Evolutionary conservation across 139 green algal genomes (phyloP), one percentile per base, ranked within the genome.

Genomic region (Ulvella scutata): DNA sequence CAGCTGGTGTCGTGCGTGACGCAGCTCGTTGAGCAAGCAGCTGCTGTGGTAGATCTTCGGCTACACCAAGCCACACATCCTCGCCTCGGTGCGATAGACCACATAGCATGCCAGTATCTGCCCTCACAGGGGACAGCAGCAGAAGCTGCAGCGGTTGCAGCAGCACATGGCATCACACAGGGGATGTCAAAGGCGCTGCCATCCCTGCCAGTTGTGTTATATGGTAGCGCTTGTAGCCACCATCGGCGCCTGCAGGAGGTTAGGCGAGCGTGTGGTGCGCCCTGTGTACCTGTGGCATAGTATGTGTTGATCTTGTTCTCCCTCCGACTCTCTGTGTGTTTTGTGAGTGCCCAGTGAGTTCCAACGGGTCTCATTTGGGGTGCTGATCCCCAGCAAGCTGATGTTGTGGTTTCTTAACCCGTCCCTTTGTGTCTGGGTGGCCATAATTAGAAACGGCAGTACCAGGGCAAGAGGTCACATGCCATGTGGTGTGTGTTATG

Each of bases 41-140:
- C 93, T 29, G 10, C 7, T 4, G 76, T 73, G 3, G 62, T 94
- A 0, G 87, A 95, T 75, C 75, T 95, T 37, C 73, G 73, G 9
- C 4, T 38, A 21, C 90, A 95, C 67, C 37, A 31, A 2, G 90
- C 85, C 40, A 83, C 74, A 1, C 90, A 96, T 76, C 90, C 90
- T 3, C 82, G 90, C 4, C 79, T 96, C 10, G 90, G 90, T 3
- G 76, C 81, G 0, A 79, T 96, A 3, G 90, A 96, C 79, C 89
- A 96, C 76, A 83, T 96, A 17, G 85, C 79, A 1, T 80, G 89
- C 34, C 85, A 92, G 77, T 90, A 90, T 3, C 78, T 96, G 37
- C 77, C 74, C 2, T 13, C 37, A 43, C 76, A 31, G 76, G 83
- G 4, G n/a, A 31, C 35, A 3, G 59, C 43, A 81, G 82, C 59